Evolutionary conservation across 1,284 basidiomycete genomes (phyloP).

Genomic region (Cryptococcus floricola): DNA sequence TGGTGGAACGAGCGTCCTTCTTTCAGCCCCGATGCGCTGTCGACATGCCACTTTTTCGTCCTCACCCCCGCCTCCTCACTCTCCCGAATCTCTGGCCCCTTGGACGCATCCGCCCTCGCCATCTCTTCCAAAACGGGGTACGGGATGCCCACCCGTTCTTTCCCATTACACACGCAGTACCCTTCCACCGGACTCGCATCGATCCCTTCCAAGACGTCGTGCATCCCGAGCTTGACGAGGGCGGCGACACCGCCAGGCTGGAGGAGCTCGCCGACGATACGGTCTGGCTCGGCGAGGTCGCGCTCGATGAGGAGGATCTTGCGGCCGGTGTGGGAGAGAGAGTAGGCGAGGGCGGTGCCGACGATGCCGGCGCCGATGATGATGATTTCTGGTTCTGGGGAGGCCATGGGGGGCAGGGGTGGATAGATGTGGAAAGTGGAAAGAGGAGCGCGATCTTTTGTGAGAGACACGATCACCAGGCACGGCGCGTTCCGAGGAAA

Average conservation of each 20-base stretch:
- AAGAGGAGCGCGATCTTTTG: background rate
- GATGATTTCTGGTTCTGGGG: slow-evolving; percentile 51
- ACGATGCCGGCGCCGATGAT: slow-evolving; percentile 88
- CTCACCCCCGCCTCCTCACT: slow-evolving; percentile 2
- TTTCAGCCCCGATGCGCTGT: slow-evolving; percentile 40
- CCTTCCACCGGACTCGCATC: slow-evolving; percentile 81
- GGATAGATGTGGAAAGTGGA: background rate
- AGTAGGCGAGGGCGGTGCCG: slow-evolving; percentile 63
- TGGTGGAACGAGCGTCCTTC: slow-evolving; percentile 85
- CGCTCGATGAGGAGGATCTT: slow-evolving; percentile 79
- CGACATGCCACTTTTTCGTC: slow-evolving; percentile 27
- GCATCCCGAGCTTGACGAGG: slow-evolving; percentile 70
- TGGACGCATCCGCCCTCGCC: background rate
- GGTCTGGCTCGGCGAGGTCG: slow-evolving; percentile 85
- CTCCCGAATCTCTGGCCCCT: background rate
- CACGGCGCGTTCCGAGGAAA: no score
- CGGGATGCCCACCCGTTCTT: slow-evolving; percentile 62
- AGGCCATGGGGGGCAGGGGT: background rate
- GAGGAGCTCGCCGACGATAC: slow-evolving; percentile 94
- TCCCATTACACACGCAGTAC: slow-evolving; percentile 73
- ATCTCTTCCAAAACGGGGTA: slow-evolving; percentile 58
- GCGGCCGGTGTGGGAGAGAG: slow-evolving; percentile 47
- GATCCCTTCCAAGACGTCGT: slow-evolving; percentile 70
- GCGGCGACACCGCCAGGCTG: slow-evolving; percentile 88
- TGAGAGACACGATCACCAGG: background rate